Percentiles rank a stretch among this genome's conserved stretches.
Evolutionary conservation across 306 rosid species (phyloP).

Genomic region (Crataegus laevigata): DNA sequence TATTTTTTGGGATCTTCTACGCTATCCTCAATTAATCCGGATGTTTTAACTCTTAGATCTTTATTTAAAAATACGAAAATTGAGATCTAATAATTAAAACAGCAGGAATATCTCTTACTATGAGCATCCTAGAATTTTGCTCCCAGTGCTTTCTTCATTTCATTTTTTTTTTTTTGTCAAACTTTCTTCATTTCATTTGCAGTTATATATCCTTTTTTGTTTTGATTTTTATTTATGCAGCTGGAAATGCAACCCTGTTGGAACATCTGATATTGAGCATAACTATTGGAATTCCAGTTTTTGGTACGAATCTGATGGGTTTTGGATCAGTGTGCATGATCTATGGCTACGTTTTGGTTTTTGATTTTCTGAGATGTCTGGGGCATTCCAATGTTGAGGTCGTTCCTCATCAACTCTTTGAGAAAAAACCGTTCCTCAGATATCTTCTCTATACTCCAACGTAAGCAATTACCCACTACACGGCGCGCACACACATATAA

Average conservation of each 20-base stretch:
- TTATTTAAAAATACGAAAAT: no score
- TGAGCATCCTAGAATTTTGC: no score
- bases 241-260: constrained; percentile 63
- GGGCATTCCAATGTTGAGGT: constrained; percentile 81
- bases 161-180: no score
- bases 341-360: constrained; percentile 43
- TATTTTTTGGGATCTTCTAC: not conserved
- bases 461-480: constrained; percentile 32
- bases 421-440: constrained; percentile 50
- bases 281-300: constrained; percentile 60
- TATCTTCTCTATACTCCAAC: constrained; percentile 77
- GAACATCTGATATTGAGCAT: constrained; percentile 55
- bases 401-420: constrained; percentile 47
- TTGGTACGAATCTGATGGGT: constrained; percentile 53
- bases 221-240: constrained; percentile 30
- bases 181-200: no score
- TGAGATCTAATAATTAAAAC: no score
- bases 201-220: not conserved
- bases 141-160: no score
- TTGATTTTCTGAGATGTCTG: constrained; percentile 72
- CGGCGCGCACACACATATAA: no score
- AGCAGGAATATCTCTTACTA: no score
- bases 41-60: no score
- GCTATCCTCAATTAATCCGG: no score
- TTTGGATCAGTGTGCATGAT: constrained; percentile 55